phyloP scores from a whole-genome alignment of 805 yeast genomes.

The Saturnispora saitoi region DNA sequence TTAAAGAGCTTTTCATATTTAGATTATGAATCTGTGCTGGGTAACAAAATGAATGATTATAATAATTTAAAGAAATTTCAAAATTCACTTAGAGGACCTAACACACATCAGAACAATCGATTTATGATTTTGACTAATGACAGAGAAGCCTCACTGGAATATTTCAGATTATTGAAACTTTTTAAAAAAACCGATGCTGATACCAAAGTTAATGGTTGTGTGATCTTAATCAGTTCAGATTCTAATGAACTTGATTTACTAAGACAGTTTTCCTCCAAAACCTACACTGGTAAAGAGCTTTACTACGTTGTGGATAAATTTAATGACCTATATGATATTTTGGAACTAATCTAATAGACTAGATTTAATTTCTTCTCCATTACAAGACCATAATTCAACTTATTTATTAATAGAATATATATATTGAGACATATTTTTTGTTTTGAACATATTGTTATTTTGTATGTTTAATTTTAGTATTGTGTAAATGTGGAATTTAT shows the following conservation, averaged over 20 bases:
- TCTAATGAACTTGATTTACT: background rate
- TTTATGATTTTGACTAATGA: conserved; percentile 20
- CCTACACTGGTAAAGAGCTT: conserved; percentile 12
- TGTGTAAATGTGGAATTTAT: too few relatives aligned
- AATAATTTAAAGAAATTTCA: conserved; percentile 15
- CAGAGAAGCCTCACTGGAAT: conserved; percentile 20
- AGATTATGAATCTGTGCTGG: conserved; percentile 16
- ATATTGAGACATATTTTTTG: too few relatives aligned
- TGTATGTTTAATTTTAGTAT: too few relatives aligned
- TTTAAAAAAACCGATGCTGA: conserved; percentile 8
- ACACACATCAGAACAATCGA: conserved; percentile 9
- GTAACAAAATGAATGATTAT: conserved; percentile 16
- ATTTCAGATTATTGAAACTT: conserved; percentile 18
- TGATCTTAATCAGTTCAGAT: conserved; percentile 14
- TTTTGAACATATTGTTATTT: too few relatives aligned
- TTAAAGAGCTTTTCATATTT: conserved; percentile 6
- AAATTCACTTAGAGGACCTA: conserved; percentile 3
- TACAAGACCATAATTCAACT: background rate
- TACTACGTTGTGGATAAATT: conserved; percentile 18
- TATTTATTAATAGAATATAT: background rate
- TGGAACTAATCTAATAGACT: conserved; percentile 14
- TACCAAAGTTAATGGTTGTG: conserved; percentile 15
- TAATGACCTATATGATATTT: conserved; percentile 17
- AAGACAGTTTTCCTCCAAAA: background rate
- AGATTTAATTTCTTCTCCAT: background rate